Evolutionary conservation across 1,284 basidiomycete species (phyloP).

Genomic region (Rhodotorula sp.): DNA sequence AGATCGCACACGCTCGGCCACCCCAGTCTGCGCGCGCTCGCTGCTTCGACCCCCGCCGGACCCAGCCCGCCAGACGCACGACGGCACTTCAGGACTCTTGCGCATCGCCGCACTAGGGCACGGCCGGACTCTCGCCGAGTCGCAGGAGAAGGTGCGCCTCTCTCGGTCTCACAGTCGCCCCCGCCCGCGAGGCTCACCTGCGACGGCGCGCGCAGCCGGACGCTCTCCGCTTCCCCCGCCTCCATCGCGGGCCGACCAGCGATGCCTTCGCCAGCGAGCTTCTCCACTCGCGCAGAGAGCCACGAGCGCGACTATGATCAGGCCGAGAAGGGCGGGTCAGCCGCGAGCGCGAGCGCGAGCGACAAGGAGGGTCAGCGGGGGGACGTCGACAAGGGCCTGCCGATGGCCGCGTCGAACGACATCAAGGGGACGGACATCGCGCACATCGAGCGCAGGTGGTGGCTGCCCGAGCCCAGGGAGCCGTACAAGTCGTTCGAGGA

Average conservation of each 20-base stretch:
- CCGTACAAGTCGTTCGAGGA: constrained; percentile 56
- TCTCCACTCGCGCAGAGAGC: constrained; percentile 19
- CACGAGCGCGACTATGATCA: neutral
- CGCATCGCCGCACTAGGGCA: neutral
- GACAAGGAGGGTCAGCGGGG: neutral
- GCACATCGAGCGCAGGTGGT: constrained; percentile 17
- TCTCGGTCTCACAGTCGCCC: neutral
- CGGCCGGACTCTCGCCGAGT: too few species aligned
- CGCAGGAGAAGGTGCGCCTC: neutral
- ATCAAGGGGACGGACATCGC: neutral
- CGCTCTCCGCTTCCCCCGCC: neutral
- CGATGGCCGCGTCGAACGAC: neutral
- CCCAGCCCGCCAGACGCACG: neutral
- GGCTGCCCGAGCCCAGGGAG: constrained; percentile 25
- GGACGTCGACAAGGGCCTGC: constrained; percentile 8
- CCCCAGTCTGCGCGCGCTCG: neutral
- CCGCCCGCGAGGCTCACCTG: too few species aligned
- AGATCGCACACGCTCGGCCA: too few species aligned
- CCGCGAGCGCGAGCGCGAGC: neutral
- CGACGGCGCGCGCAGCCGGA: too few species aligned
- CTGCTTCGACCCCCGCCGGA: neutral
- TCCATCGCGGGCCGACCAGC: neutral
- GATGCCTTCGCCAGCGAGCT: constrained; percentile 6
- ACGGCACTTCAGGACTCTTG: neutral
- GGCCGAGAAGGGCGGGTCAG: neutral